Percentiles rank a stretch among this genome's conserved stretches.
phyloP scores from a whole-genome alignment of 371 early-diverging fungal species.

The Mortierella sp. region DNA sequence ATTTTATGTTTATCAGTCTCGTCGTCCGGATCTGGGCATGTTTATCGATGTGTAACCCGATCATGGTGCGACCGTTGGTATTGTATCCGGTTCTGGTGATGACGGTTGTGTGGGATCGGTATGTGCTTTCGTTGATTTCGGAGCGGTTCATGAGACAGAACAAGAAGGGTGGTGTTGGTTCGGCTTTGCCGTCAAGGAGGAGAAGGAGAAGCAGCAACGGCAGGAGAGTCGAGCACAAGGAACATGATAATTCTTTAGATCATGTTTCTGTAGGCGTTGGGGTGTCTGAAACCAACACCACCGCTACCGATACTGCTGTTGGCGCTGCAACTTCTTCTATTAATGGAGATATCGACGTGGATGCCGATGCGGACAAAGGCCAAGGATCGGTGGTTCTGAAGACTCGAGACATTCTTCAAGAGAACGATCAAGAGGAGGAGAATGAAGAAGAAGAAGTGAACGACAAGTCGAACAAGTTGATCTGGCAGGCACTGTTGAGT shows the following conservation, averaged over 20 bases:
- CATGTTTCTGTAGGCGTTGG: neutral
- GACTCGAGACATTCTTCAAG: neutral
- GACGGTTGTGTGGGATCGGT: slow-evolving; percentile 52
- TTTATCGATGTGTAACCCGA: slow-evolving; percentile 41
- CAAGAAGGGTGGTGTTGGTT: neutral
- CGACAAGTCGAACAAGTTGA: slow-evolving; percentile 3
- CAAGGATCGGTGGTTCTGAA: neutral
- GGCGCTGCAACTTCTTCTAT: neutral
- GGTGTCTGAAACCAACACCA: neutral
- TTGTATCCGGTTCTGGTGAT: slow-evolving; percentile 43
- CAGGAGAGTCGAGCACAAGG: neutral
- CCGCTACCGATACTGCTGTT: neutral
- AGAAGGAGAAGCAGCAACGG: neutral
- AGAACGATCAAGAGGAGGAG: slow-evolving; percentile 11
- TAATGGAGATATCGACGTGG: too few species aligned
- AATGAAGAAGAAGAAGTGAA: slow-evolving; percentile 9
- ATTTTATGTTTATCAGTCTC: slow-evolving; percentile 32
- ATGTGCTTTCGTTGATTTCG: slow-evolving; percentile 33
- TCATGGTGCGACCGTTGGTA: slow-evolving; percentile 48
- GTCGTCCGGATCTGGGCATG: slow-evolving; percentile 39
- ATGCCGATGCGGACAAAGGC: neutral
- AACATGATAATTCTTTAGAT: neutral
- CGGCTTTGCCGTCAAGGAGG: neutral
- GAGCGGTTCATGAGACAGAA: slow-evolving; percentile 1
- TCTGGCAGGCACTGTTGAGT: slow-evolving; percentile 35